Evolutionary conservation across 352 stramenopile species (phyloP).

Genomic region (Phytophthora pseudosyringae): DNA sequence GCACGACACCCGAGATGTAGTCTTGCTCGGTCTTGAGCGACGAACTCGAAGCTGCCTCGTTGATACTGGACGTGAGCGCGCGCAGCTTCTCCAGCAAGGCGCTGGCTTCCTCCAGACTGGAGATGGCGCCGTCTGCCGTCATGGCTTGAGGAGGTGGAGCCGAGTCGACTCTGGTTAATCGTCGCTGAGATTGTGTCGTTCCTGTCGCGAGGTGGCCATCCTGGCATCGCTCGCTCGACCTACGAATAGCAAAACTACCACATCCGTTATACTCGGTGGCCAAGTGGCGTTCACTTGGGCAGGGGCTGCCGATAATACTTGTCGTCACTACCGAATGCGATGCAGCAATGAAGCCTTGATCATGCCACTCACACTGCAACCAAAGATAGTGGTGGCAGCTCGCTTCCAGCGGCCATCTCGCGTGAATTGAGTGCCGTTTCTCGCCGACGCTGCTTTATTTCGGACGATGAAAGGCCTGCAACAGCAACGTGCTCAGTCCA

Average conservation of each 20-base stretch:
- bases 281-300: no score
- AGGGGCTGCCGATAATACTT: no score
- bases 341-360: no score
- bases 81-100: slow-evolving; percentile 42
- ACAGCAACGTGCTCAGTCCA: slow-evolving; percentile 11
- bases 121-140: slow-evolving; percentile 29
- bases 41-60: slow-evolving; percentile 38
- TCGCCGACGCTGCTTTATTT: slow-evolving; percentile 20
- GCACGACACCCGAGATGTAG: slow-evolving; percentile 52
- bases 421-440: slow-evolving; percentile 23
- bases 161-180: neutral
- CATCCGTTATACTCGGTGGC: no score
- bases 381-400: slow-evolving; percentile 15
- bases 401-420: neutral
- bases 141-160: slow-evolving; percentile 2
- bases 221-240: neutral
- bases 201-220: neutral
- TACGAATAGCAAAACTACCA: neutral
- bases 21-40: slow-evolving; percentile 60
- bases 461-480: slow-evolving; percentile 3
- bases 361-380: neutral
- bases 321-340: no score
- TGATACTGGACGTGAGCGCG: slow-evolving; percentile 48
- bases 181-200: slow-evolving; percentile 4
- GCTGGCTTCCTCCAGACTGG: slow-evolving; percentile 55